Evolutionary conservation across 139 green algal genomes (phyloP).

Genomic region (Chlorella sp.): DNA sequence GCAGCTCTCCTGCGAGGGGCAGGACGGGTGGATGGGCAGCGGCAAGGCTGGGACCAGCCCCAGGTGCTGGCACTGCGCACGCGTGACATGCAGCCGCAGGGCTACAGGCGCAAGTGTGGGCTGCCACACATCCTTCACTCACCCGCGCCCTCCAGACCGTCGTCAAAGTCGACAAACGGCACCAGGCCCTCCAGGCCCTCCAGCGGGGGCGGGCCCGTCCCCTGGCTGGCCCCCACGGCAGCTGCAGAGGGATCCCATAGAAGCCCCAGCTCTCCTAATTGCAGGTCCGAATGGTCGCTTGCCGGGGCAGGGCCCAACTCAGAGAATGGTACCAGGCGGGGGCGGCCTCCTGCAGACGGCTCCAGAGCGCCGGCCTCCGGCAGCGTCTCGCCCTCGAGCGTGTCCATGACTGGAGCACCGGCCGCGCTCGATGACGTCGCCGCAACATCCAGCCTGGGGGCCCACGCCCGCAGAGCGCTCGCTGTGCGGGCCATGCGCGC

Average conservation of each 20-base stretch:
- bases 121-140: not conserved
- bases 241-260: too few relatives aligned
- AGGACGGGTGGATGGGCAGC: not conserved
- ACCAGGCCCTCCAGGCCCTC: not conserved
- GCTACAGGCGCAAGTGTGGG: too few relatives aligned
- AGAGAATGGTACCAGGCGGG: constrained; percentile 16
- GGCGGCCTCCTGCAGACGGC: too few relatives aligned
- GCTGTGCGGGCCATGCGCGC: not conserved
- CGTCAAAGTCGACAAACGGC: constrained; percentile 27
- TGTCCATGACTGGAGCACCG: too few relatives aligned
- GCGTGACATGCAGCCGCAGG: not conserved
- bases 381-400: too few relatives aligned
- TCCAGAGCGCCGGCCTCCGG: too few relatives aligned
- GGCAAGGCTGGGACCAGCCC: not conserved
- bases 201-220: too few relatives aligned
- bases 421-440: not conserved
- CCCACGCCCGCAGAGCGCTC: not conserved
- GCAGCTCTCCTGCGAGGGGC: not conserved
- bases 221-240: too few relatives aligned
- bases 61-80: not conserved
- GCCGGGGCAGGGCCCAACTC: not conserved
- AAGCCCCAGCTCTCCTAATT: too few relatives aligned
- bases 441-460: not conserved
- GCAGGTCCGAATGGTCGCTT: too few relatives aligned
- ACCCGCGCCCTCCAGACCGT: constrained; percentile 4